Evolutionary conservation across 768 basidiomycete species (phyloP).

Genomic region (Lactarius indigo): DNA sequence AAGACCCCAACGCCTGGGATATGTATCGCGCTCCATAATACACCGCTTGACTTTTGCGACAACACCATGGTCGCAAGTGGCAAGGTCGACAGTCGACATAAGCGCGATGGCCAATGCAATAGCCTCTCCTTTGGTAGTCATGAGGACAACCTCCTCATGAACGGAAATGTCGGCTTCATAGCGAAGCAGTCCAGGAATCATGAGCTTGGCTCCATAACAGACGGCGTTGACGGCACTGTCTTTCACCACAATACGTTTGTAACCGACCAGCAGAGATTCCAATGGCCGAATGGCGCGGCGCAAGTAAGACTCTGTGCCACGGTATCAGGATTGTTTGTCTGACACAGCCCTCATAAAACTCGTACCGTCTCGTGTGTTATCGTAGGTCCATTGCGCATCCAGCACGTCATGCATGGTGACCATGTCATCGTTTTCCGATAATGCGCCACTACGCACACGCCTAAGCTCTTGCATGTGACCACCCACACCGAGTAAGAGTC

Average conservation of each 20-base stretch:
- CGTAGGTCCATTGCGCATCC: constrained; percentile 98
- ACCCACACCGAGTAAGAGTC: constrained; percentile 90
- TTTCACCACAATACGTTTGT: constrained; percentile 98
- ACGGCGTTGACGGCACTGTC: constrained; percentile 99
- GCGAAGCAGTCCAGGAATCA: constrained; percentile 97
- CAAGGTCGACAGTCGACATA: constrained; percentile 98
- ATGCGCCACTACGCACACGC: constrained; percentile 90
- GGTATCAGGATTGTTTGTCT: constrained; percentile 17
- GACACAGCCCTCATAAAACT: constrained; percentile 4
- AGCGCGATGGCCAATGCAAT: constrained; percentile 93
- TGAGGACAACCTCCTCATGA: constrained; percentile 94
- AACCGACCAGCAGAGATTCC: constrained; percentile 90
- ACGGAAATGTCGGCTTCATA: constrained; percentile 94
- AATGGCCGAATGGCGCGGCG: constrained; percentile 92
- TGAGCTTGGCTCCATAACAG: constrained; percentile 98
- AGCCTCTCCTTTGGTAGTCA: constrained; percentile 99
- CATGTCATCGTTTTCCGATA: constrained; percentile 97
- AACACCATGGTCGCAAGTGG: constrained; percentile 97
- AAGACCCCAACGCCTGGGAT: constrained; percentile 96
- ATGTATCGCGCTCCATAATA: constrained; percentile 99
- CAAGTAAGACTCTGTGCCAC: constrained; percentile 82
- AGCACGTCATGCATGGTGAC: constrained; percentile 99
- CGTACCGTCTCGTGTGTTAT: constrained; percentile 92
- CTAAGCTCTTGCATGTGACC: constrained; percentile 99
- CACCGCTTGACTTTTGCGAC: constrained; percentile 99